These are phyloP conservation scores for Tricholoma saponaceum DNA, from an alignment of 768 basidiomycete genomes.

Conservation along the genomic window DNA sequence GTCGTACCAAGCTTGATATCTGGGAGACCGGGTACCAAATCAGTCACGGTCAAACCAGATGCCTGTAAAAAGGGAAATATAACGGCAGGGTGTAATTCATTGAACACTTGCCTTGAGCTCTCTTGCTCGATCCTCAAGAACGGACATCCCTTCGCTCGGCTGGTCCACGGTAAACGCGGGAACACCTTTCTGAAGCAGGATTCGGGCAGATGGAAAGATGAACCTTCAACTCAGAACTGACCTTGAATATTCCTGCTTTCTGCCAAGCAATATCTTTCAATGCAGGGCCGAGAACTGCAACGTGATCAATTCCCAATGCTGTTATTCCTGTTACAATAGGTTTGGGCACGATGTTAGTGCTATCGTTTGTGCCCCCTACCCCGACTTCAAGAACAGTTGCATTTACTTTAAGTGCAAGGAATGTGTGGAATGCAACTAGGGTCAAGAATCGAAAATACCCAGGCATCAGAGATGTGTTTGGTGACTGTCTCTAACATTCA, in stretches of 20 bases:
- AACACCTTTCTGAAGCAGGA: conserved; percentile 55
- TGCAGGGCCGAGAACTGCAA: conserved; percentile 82
- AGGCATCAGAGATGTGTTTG: conserved; percentile 67
- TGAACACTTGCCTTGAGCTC: conserved; percentile 54
- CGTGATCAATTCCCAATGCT: conserved; percentile 90
- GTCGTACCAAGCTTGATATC: conserved; percentile 58
- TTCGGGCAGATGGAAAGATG: conserved; percentile 2
- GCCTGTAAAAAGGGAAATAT: conserved; percentile 35
- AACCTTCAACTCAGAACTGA: conserved; percentile 17
- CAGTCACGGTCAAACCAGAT: conserved; percentile 63
- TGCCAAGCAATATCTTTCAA: conserved; percentile 89
- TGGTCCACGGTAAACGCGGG: conserved; percentile 86
- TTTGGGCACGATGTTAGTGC: conserved; percentile 90
- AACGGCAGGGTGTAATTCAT: not conserved
- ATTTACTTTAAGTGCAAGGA: conserved; percentile 77
- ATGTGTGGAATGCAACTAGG: conserved; percentile 87
- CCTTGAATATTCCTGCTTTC: conserved; percentile 97
- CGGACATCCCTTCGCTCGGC: conserved; percentile 59
- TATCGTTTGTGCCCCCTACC: conserved; percentile 90
- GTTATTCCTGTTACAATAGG: conserved; percentile 91
- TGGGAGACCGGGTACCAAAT: conserved; percentile 40
- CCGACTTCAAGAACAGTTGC: conserved; percentile 96
- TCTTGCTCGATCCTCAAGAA: conserved; percentile 62
- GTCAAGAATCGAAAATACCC: conserved; percentile 94
- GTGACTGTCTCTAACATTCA: conserved; percentile 37